Conservation (phyloP, 2,329 filamentous ascomycete species). For the Lizonia empirigonia region DNA sequence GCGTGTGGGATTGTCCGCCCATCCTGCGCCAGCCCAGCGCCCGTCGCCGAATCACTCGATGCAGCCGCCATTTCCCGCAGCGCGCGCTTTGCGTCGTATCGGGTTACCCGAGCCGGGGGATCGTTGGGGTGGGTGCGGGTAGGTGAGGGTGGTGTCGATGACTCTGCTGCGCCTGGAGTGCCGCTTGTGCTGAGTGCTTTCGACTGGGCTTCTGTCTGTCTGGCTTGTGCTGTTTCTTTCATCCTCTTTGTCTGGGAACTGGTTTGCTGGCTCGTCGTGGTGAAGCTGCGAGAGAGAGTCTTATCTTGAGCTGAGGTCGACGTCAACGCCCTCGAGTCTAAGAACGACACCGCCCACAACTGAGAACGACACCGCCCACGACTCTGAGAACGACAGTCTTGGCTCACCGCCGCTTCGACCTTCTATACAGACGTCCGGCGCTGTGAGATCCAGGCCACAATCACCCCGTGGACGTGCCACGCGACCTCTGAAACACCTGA, state of each 20-base stretch:
- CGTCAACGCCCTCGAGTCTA: slow-evolving; percentile 16
- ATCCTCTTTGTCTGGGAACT: neutral
- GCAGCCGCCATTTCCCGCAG: slow-evolving; percentile 23
- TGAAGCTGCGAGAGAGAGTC: slow-evolving; percentile 4
- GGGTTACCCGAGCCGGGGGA: slow-evolving; percentile 35
- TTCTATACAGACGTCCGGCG: neutral
- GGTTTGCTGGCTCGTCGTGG: slow-evolving; percentile 7
- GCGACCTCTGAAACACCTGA: slow-evolving; percentile 38
- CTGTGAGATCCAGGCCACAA: slow-evolving; percentile 13
- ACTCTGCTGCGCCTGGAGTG: slow-evolving; percentile 18
- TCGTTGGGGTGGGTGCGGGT: slow-evolving; percentile 21
- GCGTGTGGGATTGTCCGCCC: slow-evolving; percentile 5
- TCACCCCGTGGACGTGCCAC: slow-evolving; percentile 35
- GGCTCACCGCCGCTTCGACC: neutral
- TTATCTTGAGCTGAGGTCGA: slow-evolving; percentile 17
- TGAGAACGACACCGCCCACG: too few species aligned
- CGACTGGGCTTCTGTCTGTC: too few species aligned
- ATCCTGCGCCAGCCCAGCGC: slow-evolving; percentile 19
- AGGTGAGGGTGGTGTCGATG: slow-evolving; percentile 22
- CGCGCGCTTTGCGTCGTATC: slow-evolving; percentile 25
- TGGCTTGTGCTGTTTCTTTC: neutral
- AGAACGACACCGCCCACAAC: too few species aligned
- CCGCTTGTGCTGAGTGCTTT: slow-evolving; percentile 5
- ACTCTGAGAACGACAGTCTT: neutral
- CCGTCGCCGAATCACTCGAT: slow-evolving; percentile 23